Evolutionary conservation across 768 basidiomycete species (phyloP).

Genomic region (Multifurca ochricompacta): DNA sequence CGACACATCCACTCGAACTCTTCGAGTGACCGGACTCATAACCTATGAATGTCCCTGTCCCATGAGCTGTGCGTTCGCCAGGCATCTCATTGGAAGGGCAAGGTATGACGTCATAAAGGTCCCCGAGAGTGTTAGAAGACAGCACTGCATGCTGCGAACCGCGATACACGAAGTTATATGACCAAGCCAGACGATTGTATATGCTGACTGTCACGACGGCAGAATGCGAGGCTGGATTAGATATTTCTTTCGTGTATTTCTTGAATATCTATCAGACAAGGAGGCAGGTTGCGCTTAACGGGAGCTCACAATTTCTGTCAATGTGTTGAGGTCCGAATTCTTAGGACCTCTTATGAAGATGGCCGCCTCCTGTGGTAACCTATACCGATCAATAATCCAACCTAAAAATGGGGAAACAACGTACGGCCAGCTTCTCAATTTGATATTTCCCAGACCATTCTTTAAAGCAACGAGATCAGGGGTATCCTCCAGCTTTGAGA

Average conservation of each 20-base stretch:
- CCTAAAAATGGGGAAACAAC: conserved; percentile 22
- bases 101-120: conserved; percentile 50
- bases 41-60: conserved; percentile 28
- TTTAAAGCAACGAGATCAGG: conserved; percentile 44
- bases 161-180: conserved; percentile 49
- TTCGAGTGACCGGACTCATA: conserved; percentile 24
- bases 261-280: conserved; percentile 9
- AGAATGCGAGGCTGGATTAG: conserved; percentile 26
- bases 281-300: neutral
- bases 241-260: conserved; percentile 5
- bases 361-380: conserved; percentile 45
- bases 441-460: conserved; percentile 40
- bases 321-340: conserved; percentile 58
- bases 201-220: conserved; percentile 54
- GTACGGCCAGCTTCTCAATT: conserved; percentile 57
- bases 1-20: conserved; percentile 34
- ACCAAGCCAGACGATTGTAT: conserved; percentile 54
- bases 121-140: conserved; percentile 65
- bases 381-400: conserved; percentile 24
- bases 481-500: conserved; percentile 33
- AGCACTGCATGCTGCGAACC: conserved; percentile 61
- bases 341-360: conserved; percentile 57
- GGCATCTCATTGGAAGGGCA: conserved; percentile 54
- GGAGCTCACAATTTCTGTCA: conserved; percentile 34
- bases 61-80: conserved; percentile 31